Conservation (phyloP, 495 filamentous ascomycete species). For the Trichoderma orchidacearum region DNA sequence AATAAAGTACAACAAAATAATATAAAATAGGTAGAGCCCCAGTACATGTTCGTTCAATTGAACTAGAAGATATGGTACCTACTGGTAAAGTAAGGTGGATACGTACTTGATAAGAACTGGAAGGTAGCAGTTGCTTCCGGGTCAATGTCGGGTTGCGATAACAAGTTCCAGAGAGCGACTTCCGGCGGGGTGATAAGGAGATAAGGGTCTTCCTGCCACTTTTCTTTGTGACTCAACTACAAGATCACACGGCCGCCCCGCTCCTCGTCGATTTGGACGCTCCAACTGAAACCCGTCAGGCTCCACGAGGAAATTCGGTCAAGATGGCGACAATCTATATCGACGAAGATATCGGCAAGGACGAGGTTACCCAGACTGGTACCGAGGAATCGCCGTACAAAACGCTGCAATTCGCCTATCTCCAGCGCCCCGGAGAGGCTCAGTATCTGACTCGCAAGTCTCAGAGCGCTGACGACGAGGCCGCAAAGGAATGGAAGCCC, state of each 20-base stretch:
- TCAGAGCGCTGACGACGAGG: slow-evolving; percentile 43
- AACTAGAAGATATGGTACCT: too few relatives aligned
- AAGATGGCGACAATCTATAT: slow-evolving; percentile 48
- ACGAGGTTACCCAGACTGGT: slow-evolving; percentile 52
- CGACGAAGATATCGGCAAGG: slow-evolving; percentile 63
- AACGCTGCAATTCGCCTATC: slow-evolving; percentile 60
- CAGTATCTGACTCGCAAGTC: slow-evolving; percentile 59
- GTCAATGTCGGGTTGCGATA: neutral
- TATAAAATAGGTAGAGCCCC: too few relatives aligned
- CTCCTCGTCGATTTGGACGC: neutral
- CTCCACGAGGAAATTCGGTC: neutral
- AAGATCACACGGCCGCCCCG: neutral
- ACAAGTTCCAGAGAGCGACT: neutral
- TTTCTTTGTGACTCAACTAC: neutral
- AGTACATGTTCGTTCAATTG: too few relatives aligned
- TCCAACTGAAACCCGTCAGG: neutral
- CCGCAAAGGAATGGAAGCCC: slow-evolving; percentile 57
- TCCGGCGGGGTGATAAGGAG: slow-evolving; percentile 1
- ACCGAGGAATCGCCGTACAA: slow-evolving; percentile 65
- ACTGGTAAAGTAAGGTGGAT: too few relatives aligned
- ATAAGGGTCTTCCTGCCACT: neutral
- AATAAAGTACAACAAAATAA: too few relatives aligned
- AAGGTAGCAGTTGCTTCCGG: too few relatives aligned
- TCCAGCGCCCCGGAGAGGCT: slow-evolving; percentile 45
- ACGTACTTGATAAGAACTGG: too few relatives aligned